Base-by-base conservation (phyloP, 2,329 filamentous ascomycete species). In the Phialophora expanda region DNA sequence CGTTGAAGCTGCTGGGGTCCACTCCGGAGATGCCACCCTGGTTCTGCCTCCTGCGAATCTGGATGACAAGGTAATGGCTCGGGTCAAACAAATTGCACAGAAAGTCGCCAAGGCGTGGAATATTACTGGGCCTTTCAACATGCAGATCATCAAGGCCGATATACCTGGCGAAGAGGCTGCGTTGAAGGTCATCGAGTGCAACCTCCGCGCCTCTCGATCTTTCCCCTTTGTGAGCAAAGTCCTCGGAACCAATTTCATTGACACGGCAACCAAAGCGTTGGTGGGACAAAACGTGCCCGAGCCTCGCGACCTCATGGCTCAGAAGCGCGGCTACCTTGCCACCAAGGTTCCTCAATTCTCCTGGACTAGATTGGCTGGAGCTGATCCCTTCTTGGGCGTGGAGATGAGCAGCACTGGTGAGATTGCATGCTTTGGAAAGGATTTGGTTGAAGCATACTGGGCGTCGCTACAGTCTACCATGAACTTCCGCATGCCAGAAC, bases 201-300 rank as follows among this genome's bases (percentile, higher is more conserved):
- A 98, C 80, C 88, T 98, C 69, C 94, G 94, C 78, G 95, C 94
- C 64, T 98, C 94, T 66, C 93, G 94, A 69, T 98, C 94, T 0
- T 98, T 98, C 89, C 94, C 95, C 76, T 98, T 98, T 80, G 93
- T 96, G 77, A 94, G 90, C 86, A 98, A 98, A 84, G 93, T 97
- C 50, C 88, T 98, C 63, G 94, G 94, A 70, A 90, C 88, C 75
- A 97, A 98, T 86, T 97, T 98, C 84, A 96, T 98, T 71, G 93
- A 97, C 72, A 88, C 94, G 69, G 95, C 95, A 61, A 97, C 93
- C 76, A 94, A 93, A 80, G 95, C 94, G 61, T 89, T 98, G 61
- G 87, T 96, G 65, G 92, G 90, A 76, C 89, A 90, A 77, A 84
- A 94, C 63, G 90, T 98, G 2, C 94, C 95, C 22, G 87, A 90